Base-by-base conservation (phyloP, 345 rosid species). In the Rhodomyrtus tomentosa region DNA sequence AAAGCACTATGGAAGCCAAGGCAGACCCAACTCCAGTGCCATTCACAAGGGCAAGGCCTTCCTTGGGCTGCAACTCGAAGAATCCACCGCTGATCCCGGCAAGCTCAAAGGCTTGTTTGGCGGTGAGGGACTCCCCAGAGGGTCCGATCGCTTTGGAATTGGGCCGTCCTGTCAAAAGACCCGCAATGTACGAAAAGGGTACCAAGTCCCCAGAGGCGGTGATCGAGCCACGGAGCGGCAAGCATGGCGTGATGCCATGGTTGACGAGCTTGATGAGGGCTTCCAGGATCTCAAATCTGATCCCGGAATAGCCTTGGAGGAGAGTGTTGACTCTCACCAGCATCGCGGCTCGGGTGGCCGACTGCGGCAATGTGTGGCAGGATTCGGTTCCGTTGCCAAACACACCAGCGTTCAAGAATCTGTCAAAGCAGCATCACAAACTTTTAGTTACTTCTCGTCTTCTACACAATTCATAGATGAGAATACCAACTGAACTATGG, bases 151-250 rank as follows among this genome's bases (percentile, higher is more conserved):
- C 96, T 52, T 85, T 91, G 36, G 98, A 91, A 25, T 94, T 94
- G 2, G 94, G 95, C 82, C 96, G 86, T 9, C 96, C 96, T 0
- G 91, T 94, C 42, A 93, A 73, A 13, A 94, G 83, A 32, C 96
- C 95, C 9, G 91, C 95, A 80, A 93, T 95, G 88, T 95, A 92
- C 53, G 95, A 92, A 15, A 95, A 88, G 0, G 96, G 98, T 29
- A 95, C 92, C 36, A 95, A 87, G 86, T 95, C 98, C 6, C 98
- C 96, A 0, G 98, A 95, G 12, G 98, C 96, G 1, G 93, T 87
- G 88, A 95, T 95, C 4, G 96, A 87, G 20, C 96, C 98, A 4
- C 98, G 91, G 76, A 95, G 94, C 21, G 96, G 98, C 73, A 95
- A 85, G 74, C 94, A 92, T 5, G 96, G 98, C 53, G 96, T 92